Conservation (phyloP, 345 rosid genomes). For the Erodium maritimum region DNA sequence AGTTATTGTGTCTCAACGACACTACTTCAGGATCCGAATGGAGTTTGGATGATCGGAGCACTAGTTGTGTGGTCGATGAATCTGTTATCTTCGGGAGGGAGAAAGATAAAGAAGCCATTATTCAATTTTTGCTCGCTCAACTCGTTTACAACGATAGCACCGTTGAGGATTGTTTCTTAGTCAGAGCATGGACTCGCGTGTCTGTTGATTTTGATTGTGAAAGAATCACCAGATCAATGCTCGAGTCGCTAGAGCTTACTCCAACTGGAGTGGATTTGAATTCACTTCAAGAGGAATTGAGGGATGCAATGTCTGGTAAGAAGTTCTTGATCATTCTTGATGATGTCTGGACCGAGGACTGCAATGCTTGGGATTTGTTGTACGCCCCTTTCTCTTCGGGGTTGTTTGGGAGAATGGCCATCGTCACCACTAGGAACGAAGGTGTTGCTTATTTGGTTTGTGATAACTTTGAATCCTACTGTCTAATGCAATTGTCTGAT, state of each 20-base stretch:
- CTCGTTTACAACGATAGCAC: conserved; percentile 11
- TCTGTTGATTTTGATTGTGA: conserved; percentile 9
- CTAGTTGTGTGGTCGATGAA: conserved; percentile 11
- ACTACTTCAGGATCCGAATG: neutral
- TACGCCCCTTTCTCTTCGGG: neutral
- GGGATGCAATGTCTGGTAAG: conserved; percentile 15
- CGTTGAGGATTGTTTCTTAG: neutral
- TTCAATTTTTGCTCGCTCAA: conserved; percentile 3
- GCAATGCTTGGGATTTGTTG: conserved; percentile 2
- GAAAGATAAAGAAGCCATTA: conserved; percentile 5
- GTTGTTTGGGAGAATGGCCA: conserved; percentile 6
- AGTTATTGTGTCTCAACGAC: too few relatives aligned
- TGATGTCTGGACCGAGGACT: conserved; percentile 29
- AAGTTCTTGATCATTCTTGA: conserved; percentile 28
- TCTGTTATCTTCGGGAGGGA: conserved; percentile 14
- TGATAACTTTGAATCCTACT: neutral
- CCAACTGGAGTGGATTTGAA: neutral
- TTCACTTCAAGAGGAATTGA: conserved; percentile 3
- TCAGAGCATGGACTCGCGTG: conserved; percentile 14
- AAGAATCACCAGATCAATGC: neutral
- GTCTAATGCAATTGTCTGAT: neutral
- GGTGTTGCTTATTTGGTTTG: conserved; percentile 2
- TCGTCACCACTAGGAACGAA: conserved; percentile 11
- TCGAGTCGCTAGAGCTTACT: neutral
- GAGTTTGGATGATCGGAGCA: neutral